Evolutionary conservation across 1,139 yeast species (phyloP), one percentile per base, ranked within the genome.

Genomic region (Protomyces gravidus): DNA sequence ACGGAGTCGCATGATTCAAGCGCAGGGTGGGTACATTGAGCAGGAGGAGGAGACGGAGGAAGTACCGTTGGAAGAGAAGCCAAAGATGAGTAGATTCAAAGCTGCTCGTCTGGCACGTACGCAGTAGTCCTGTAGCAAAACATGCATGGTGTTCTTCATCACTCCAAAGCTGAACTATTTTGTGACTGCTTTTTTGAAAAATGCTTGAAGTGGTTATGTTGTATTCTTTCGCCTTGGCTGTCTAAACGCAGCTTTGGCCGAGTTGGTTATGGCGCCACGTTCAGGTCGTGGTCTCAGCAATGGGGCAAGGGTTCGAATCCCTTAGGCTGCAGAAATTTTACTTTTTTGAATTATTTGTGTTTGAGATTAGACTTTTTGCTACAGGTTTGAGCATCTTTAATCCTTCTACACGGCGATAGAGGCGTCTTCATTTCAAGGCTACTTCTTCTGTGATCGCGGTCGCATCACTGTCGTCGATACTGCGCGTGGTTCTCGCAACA

Each of bases 21-120:
- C 39, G 19, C 36, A 48, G 11, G 59, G 59, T 7, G 59, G 59
- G 26, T 55, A 48, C 40, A 26, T 55, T 25, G 48, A 55, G 28
- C 48, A 39, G 17, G 53, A 55, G 27, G 48, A 45, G 19, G 59
- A 55, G 19, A 53, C 42, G 7, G 49, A 45, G 32, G 39, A 36
- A 9, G 53, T 49, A 17, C 53, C 53, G 17, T 45, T 47, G 9
- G 59, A 55, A 6, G 59, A 55, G 45, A 51, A 55, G 13, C 36
- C 26, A 28, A 39, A 36, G 15, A 42, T 55, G 28, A 55, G 59
- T 47, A 39, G 59, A 2, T 55, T 55, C 53, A 55, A 48, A 26
- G 59, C 59, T 5, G 59, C 59, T 6, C 25, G 59, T 11, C 26
- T 55, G 9, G 42, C 42, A 36, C 11, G 42, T n/a, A 17, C 6